Evolutionary conservation across 306 rosid genomes (phyloP).

Genomic region (Prunus mira): DNA sequence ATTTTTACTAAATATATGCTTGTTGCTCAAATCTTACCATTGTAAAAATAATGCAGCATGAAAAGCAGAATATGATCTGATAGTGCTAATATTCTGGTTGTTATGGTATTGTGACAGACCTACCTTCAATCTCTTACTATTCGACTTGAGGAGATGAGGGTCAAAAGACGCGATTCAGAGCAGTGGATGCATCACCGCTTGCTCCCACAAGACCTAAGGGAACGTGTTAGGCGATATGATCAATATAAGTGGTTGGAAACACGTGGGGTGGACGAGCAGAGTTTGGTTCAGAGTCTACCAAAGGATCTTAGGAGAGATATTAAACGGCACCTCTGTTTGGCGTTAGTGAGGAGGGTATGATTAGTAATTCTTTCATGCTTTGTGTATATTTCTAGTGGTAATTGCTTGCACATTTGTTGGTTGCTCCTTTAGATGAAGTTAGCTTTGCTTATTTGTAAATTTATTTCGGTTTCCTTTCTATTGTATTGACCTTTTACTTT

Average conservation of each 20-base stretch:
- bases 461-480: too few species aligned
- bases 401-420: background rate
- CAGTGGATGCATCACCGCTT: constrained; percentile 99
- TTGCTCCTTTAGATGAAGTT: background rate
- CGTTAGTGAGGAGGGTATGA: constrained; percentile 95
- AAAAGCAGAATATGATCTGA: constrained; percentile 11
- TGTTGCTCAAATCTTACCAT: background rate
- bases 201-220: constrained; percentile 84
- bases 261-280: constrained; percentile 92
- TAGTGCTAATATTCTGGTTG: constrained; percentile 22
- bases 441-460: too few species aligned
- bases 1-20: background rate
- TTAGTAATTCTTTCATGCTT: constrained; percentile 17
- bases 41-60: background rate
- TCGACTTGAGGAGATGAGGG: constrained; percentile 98
- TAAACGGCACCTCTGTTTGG: constrained; percentile 94
- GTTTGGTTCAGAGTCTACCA: constrained; percentile 84
- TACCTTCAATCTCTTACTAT: constrained; percentile 97
- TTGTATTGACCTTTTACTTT: background rate
- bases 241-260: constrained; percentile 99
- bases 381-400: background rate
- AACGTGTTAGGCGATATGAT: constrained; percentile 95
- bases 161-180: constrained; percentile 96
- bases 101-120: constrained; percentile 59
- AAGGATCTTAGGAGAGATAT: constrained; percentile 98